phyloP scores from a whole-genome alignment of 2,329 filamentous ascomycete genomes.

The Fusarium marasasianum region DNA sequence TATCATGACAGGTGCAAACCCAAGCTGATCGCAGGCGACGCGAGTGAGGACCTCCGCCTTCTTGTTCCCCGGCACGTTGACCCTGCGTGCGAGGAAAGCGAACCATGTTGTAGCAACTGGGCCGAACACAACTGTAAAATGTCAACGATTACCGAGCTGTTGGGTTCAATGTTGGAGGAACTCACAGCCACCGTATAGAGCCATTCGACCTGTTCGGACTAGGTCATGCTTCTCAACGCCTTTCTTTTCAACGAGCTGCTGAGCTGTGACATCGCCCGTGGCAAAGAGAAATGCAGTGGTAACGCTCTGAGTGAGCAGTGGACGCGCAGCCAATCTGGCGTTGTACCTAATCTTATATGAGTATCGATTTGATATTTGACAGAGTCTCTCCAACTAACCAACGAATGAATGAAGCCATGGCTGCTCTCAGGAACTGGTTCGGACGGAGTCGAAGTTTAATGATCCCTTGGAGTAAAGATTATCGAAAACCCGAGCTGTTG shows the following conservation, averaged over 20 bases:
- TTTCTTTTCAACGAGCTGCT: conserved; percentile 87
- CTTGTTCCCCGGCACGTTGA: conserved; percentile 67
- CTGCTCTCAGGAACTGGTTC: background rate
- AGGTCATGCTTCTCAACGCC: conserved; percentile 81
- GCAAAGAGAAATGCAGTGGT: conserved; percentile 94
- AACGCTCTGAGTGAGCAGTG: conserved; percentile 88
- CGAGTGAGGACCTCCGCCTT: conserved; percentile 79
- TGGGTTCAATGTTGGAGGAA: conserved; percentile 29
- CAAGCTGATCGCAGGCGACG: conserved; percentile 80
- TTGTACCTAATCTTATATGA: conserved; percentile 75
- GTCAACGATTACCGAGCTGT: conserved; percentile 8
- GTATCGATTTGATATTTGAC: conserved; percentile 6
- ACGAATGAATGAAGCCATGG: conserved; percentile 45
- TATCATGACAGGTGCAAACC: conserved; percentile 88
- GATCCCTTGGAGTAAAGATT: conserved; percentile 6
- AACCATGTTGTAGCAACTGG: conserved; percentile 91
- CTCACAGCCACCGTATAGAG: conserved; percentile 79
- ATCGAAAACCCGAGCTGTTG: conserved; percentile 8
- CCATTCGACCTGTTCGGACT: conserved; percentile 79
- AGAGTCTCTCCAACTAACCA: conserved; percentile 39
- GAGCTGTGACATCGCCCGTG: conserved; percentile 88
- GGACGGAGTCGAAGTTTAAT: conserved; percentile 24
- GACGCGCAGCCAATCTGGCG: conserved; percentile 79
- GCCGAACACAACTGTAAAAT: conserved; percentile 76
- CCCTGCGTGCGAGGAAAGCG: conserved; percentile 75